These are phyloP conservation scores for Alternaria angustiovoidea DNA, from an alignment of 2,329 filamentous ascomycete genomes.

Conservation along the genomic window DNA sequence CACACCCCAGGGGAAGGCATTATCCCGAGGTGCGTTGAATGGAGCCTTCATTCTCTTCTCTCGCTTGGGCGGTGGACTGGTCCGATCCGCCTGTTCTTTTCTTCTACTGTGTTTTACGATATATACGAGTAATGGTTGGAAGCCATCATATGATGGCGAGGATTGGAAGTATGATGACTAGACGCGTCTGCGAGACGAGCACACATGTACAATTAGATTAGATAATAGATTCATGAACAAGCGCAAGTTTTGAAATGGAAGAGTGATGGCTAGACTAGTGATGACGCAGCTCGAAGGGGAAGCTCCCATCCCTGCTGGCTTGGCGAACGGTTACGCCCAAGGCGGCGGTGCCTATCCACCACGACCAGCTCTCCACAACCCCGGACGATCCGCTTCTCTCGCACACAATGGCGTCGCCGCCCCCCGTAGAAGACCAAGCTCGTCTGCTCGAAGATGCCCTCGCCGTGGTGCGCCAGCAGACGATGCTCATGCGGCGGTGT, in stretches of 20 bases:
- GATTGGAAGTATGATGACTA: slow-evolving; percentile 3
- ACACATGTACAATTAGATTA: slow-evolving; percentile 7
- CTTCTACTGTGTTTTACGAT: slow-evolving; percentile 11
- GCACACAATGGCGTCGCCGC: slow-evolving; percentile 56
- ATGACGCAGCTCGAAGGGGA: slow-evolving; percentile 40
- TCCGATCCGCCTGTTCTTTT: slow-evolving; percentile 9
- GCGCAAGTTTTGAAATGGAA: not conserved
- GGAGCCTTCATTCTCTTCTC: not conserved
- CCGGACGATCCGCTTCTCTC: slow-evolving; percentile 32
- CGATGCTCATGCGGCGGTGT: slow-evolving; percentile 95
- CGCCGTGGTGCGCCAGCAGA: slow-evolving; percentile 95
- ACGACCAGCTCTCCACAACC: slow-evolving; percentile 38
- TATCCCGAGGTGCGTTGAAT: not conserved
- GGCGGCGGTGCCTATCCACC: slow-evolving; percentile 30
- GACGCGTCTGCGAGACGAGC: slow-evolving; percentile 3
- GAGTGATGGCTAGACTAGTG: slow-evolving; percentile 3
- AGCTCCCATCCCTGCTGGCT: slow-evolving; percentile 38
- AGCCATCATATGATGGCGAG: slow-evolving; percentile 2
- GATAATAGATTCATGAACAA: slow-evolving; percentile 9
- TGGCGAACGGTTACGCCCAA: slow-evolving; percentile 36
- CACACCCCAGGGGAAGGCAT: not conserved
- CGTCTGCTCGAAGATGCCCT: slow-evolving; percentile 97
- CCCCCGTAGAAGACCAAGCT: slow-evolving; percentile 68
- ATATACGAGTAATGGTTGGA: slow-evolving; percentile 18
- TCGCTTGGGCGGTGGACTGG: slow-evolving; percentile 8